Evolutionary conservation across 1,284 basidiomycete species (phyloP).

Genomic region (Boletellus deceptivus): DNA sequence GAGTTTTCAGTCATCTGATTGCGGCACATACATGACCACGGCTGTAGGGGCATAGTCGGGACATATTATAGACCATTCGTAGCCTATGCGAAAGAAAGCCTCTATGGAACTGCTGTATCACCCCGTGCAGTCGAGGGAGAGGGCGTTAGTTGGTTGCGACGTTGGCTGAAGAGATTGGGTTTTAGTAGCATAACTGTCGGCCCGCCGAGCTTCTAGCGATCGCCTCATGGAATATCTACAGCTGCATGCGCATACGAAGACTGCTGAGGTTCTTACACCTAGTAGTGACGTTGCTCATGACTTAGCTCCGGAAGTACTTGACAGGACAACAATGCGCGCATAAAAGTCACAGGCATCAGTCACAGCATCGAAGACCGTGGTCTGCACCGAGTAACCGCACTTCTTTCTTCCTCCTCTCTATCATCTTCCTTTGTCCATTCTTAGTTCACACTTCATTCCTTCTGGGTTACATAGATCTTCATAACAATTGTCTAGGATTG

Average conservation of each 20-base stretch:
- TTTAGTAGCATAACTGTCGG: constrained; percentile 30
- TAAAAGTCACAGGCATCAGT: too few species aligned
- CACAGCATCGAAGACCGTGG: not conserved
- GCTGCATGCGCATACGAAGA: not conserved
- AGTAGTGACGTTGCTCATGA: too few species aligned
- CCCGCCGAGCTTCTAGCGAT: constrained; percentile 24
- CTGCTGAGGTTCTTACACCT: not conserved
- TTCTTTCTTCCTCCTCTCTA: too few species aligned
- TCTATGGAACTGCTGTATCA: constrained; percentile 15
- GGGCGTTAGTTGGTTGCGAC: constrained; percentile 44
- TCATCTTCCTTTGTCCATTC: too few species aligned
- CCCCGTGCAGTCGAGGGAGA: constrained; percentile 37
- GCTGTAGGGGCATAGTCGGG: constrained; percentile 34
- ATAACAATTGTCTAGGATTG: too few species aligned
- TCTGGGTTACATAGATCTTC: too few species aligned
- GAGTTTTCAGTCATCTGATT: constrained; percentile 12
- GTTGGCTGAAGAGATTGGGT: constrained; percentile 38
- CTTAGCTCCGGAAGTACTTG: not conserved
- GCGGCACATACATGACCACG: constrained; percentile 3
- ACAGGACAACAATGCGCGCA: not conserved
- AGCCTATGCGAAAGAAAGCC: constrained; percentile 22
- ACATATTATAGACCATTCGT: constrained; percentile 36
- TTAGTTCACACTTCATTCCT: too few species aligned
- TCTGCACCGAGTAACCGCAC: too few species aligned
- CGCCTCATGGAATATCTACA: not conserved